A percentile compares a stretch with the other conserved stretches of the same genome.
phyloP scores from a whole-genome alignment of 768 basidiomycete genomes.

The Lentinula boryana region DNA sequence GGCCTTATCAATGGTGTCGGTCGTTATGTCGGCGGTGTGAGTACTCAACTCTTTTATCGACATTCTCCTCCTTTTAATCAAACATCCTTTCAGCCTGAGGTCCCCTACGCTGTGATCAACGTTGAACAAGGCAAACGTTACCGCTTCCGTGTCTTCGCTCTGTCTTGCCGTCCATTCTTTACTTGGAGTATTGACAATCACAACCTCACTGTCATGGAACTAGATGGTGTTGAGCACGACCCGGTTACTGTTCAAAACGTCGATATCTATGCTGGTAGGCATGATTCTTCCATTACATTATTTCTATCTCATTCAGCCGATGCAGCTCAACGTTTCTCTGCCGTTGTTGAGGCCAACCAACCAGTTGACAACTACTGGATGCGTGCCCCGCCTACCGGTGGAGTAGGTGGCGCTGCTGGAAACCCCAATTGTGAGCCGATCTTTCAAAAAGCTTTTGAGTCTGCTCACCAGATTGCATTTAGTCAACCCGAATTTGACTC shows the following conservation, averaged over 20 bases:
- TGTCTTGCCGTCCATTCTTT: slow-evolving; percentile 22
- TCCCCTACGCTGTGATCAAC: slow-evolving; percentile 17
- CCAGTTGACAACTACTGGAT: slow-evolving; percentile 28
- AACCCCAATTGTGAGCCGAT: slow-evolving; percentile 17
- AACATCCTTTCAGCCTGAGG: slow-evolving; percentile 9
- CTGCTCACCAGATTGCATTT: background rate
- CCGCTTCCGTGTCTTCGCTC: slow-evolving; percentile 23
- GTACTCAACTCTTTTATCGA: background rate
- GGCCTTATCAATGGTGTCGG: slow-evolving; percentile 25
- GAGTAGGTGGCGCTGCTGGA: background rate
- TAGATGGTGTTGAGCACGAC: slow-evolving; percentile 19
- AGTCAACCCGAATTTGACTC: slow-evolving; percentile 19
- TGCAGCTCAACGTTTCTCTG: slow-evolving; percentile 6
- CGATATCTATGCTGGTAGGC: slow-evolving; percentile 11
- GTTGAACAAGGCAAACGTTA: slow-evolving; percentile 17
- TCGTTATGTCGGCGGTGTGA: slow-evolving; percentile 9
- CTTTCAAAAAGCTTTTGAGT: background rate
- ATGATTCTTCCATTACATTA: background rate
- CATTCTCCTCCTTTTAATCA: background rate
- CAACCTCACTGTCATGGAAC: slow-evolving; percentile 18
- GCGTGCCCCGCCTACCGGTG: slow-evolving; percentile 13
- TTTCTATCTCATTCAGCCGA: background rate
- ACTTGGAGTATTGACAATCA: slow-evolving; percentile 24
- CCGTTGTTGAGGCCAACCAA: slow-evolving; percentile 17
- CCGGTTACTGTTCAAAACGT: slow-evolving; percentile 19